Evolutionary conservation across 257 asterid genomes (phyloP).

Genomic region (Solanum okadae): DNA sequence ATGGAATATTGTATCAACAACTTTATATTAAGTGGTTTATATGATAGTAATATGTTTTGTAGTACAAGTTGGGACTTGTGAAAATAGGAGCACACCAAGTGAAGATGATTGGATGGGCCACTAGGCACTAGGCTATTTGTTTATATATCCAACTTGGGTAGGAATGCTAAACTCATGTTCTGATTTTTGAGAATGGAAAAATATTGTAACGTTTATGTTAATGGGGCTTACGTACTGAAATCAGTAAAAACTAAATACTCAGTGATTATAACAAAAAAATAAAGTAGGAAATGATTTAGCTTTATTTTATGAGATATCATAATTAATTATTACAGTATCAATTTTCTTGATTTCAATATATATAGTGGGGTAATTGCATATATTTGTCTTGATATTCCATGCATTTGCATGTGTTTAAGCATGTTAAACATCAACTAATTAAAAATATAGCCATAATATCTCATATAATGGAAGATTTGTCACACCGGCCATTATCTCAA

Average conservation of each 20-base stretch:
- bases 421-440: neutral
- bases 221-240: neutral
- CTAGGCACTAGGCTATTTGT: neutral
- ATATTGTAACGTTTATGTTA: neutral
- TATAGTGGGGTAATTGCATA: neutral
- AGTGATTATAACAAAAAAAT: neutral
- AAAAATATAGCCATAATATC: neutral
- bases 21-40: neutral
- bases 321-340: neutral
- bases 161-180: neutral
- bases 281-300: neutral
- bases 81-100: constrained; percentile 29
- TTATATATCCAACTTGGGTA: constrained; percentile 23
- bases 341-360: neutral
- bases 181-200: neutral
- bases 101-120: constrained; percentile 33
- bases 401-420: neutral
- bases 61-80: constrained; percentile 27
- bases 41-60: constrained; percentile 8
- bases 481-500: neutral
- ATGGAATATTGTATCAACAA: neutral
- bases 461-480: neutral
- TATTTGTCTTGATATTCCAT: neutral
- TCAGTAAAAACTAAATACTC: neutral
- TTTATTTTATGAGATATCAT: neutral